phyloP scores from a whole-genome alignment of 2,329 filamentous ascomycete genomes.

The Ophiostoma fasciatum region DNA sequence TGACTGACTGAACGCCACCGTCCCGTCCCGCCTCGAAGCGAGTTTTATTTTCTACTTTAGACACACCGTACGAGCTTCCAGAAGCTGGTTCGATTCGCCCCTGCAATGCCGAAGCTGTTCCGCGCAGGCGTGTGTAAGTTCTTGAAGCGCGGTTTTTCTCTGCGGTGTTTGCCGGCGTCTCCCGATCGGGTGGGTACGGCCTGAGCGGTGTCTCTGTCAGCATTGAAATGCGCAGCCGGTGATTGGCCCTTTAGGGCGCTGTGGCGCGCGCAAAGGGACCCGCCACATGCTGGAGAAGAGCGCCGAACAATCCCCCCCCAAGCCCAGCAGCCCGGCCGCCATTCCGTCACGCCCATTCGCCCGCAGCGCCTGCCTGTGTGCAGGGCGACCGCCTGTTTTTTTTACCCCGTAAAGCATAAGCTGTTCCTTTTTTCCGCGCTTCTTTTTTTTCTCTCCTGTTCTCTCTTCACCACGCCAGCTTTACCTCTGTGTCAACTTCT shows the following conservation, averaged over 20 bases:
- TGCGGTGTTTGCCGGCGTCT: constrained; percentile 9
- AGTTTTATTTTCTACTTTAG: too few species aligned
- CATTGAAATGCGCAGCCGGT: constrained; percentile 8
- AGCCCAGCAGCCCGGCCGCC: too few species aligned
- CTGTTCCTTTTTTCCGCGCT: neutral
- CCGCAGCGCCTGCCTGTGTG: too few species aligned
- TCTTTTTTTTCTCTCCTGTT: neutral
- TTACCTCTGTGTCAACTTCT: neutral
- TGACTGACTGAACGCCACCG: too few species aligned
- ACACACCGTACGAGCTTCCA: too few species aligned
- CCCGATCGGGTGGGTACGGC: constrained; percentile 7
- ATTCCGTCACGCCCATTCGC: too few species aligned
- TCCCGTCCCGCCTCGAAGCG: too few species aligned
- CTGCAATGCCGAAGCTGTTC: too few species aligned
- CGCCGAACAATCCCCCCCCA: too few species aligned
- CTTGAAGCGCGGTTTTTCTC: neutral
- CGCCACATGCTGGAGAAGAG: too few species aligned
- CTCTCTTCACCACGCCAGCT: neutral
- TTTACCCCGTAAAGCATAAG: too few species aligned
- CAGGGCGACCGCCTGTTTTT: constrained; percentile 1
- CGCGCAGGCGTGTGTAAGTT: neutral
- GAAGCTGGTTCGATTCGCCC: too few species aligned
- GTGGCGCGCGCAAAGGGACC: neutral
- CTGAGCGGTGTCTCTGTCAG: neutral
- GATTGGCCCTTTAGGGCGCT: constrained; percentile 10